Base-by-base conservation (phyloP, 2,329 filamentous ascomycete genomes). In the Cladosporium sp. region DNA sequence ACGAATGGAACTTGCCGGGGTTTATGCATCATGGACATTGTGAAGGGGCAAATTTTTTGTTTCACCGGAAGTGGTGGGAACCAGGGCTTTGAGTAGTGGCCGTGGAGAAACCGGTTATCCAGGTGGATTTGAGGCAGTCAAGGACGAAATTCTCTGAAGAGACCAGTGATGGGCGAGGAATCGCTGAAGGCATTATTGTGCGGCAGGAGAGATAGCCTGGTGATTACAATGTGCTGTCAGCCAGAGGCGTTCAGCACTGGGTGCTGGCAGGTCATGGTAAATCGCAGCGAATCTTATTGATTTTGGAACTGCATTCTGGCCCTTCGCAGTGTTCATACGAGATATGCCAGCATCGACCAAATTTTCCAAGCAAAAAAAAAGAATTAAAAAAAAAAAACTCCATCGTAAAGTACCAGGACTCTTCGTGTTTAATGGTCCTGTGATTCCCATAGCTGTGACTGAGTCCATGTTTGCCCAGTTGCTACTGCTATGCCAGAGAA, bases 351-450 rank as follows among this genome's bases (percentile, higher is more conserved):
- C 5, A 40, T 26, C 21, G 14, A 33, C n/a, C 21, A 16, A 40
- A 26, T 26, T 26, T 26, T 26, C 3, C 3, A 26, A 26, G 23
- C 23, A 26, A 26, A 26, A 26, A 26, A 26, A 26, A 26, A 26
- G 23, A 26, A n/a, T n/a, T n/a, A n/a, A 26, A 3, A 57, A 35
- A 16, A 18, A 40, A 23, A 33, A 21, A 53, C 31, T 57, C 55
- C 33, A 21, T 57, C 55, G 12, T 57, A 18, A 28, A 35, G 11
- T 57, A 23, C 21, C 33, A 23, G 55, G 33, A 40, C 28, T 60
- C 57, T 18, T 60, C 37, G 26, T 60, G 57, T 53, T 55, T 33
- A n/a, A 40, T 62, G 44, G 60, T 62, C 33, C 60, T 62, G 60
- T 62, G 46, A 50, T 40, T 37, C 49, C 60, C 60, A 50, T 23